Evolutionary conservation across 108 stramenopile species (phyloP), one percentile per base, ranked within the genome.

Genomic region (Nitzschia palea): DNA sequence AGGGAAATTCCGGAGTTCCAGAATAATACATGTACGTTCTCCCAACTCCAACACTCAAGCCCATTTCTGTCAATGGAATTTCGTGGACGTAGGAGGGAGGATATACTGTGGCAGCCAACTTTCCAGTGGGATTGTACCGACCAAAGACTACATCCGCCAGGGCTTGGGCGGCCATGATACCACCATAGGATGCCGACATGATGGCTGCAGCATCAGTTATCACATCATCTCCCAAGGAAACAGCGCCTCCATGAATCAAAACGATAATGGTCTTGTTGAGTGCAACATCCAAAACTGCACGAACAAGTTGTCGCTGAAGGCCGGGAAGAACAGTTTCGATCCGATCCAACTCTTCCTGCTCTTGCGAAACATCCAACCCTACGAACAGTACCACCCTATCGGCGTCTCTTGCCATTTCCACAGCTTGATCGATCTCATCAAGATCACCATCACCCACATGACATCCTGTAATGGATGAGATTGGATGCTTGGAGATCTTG

Each of bases 321-420:
- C 74, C 72, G 8, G 86, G 86, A 10, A 87, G 66, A 14, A 63
- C 52, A 3, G 77, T 74, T 32, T 59, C 54, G 22, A 48, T 59
- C 20, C 86, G 60, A 65, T 87, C 86, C 14, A 43, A 18, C 25
- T 62, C 86, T 66, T 87, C 82, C n/a, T 28, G 12, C 55, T 87
- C 86, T 31, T 70, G 67, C 1, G 50, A 50, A 26, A 75, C 48
- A 60, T 76, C 69, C 20, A 82, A 42, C 18, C 85, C 85, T 29
- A 86, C 30, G 3, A 70, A 2, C 0, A 86, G 45, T 17, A 80
- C 60, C 4, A 77, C 71, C 14, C 37, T 42, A 68, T 83, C 77
- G 4, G 70, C 56, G 15, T 29, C 40, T 15, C 53, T 53, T 25
- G 71, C 74, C 29, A 72, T n/a, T 50, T 64, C 53, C 20, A 48